These are phyloP conservation scores for Phytopythium cucurbitacearum DNA, from an alignment of 352 stramenopile species.

Conservation along the genomic window DNA sequence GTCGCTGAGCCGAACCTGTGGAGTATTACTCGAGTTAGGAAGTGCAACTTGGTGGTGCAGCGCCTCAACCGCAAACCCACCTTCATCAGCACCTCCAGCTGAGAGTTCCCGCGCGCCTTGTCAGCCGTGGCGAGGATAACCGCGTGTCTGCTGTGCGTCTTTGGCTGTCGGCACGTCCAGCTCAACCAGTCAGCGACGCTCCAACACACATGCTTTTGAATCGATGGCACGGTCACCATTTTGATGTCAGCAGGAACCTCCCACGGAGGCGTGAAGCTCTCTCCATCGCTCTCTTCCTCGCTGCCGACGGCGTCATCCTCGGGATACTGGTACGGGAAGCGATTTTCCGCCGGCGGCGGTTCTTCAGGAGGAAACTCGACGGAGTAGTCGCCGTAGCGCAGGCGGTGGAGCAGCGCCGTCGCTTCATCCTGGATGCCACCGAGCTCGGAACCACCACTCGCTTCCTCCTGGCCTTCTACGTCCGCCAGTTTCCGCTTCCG, in stretches of 20 bases:
- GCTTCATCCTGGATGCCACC: not conserved
- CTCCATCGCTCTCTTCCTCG: constrained; percentile 17
- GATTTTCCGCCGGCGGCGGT: constrained; percentile 14
- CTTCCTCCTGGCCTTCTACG: not conserved
- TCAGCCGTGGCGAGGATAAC: constrained; percentile 40
- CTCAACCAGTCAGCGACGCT: not conserved
- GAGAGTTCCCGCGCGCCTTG: constrained; percentile 29
- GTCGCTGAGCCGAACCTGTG: constrained; percentile 31
- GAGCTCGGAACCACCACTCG: not conserved
- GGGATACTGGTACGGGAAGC: constrained; percentile 39
- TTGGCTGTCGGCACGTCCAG: constrained; percentile 19
- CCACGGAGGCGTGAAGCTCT: constrained; percentile 23
- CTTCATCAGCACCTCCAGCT: constrained; percentile 48
- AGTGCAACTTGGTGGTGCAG: not conserved
- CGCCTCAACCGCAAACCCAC: constrained; percentile 7
- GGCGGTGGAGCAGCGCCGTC: constrained; percentile 23
- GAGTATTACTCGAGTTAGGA: not conserved
- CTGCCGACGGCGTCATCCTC: constrained; percentile 19
- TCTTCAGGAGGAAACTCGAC: constrained; percentile 28
- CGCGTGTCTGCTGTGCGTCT: constrained; percentile 34
- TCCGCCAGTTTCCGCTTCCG: not conserved
- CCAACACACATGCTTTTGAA: too few relatives aligned
- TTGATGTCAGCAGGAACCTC: constrained; percentile 18
- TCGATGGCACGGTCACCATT: constrained; percentile 14
- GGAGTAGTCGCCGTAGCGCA: constrained; percentile 44